Evolutionary conservation across 225 moss, liverwort and hornwort species (phyloP).

Genomic region (Physcomitrium patens): DNA sequence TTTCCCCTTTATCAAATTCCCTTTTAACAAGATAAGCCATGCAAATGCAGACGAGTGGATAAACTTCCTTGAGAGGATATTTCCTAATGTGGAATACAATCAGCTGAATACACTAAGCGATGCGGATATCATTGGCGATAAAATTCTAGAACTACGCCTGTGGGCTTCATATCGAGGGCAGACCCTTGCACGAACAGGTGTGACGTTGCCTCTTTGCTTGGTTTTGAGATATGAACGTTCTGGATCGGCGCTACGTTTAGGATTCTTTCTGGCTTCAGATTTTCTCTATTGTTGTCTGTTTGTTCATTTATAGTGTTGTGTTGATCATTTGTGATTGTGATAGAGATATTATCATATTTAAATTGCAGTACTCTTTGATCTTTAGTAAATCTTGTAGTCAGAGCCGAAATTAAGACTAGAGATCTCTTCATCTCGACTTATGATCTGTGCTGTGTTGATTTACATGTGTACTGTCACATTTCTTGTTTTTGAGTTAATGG

Average conservation of each 20-base stretch:
- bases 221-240: background rate
- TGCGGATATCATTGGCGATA: background rate
- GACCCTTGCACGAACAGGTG: slow-evolving; percentile 77
- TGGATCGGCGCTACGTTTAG: no score
- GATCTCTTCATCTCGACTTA: background rate
- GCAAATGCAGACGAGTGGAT: slow-evolving; percentile 60
- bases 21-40: slow-evolving; percentile 18
- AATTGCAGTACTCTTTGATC: no score
- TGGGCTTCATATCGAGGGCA: slow-evolving; percentile 84
- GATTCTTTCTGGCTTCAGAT: no score
- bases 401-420: no score
- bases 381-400: no score
- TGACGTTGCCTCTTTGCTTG: slow-evolving; percentile 1
- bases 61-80: slow-evolving; percentile 62
- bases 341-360: background rate
- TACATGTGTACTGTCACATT: background rate
- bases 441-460: background rate
- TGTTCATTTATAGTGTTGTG: background rate
- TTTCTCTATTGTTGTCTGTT: no score
- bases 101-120: slow-evolving; percentile 33
- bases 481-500: background rate
- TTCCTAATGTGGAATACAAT: slow-evolving; percentile 37
- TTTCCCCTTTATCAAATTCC: no score
- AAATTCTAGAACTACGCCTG: slow-evolving; percentile 54
- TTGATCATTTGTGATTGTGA: slow-evolving; percentile 2